Base-by-base conservation (phyloP, 345 rosid species). In the Linum tenue region DNA sequence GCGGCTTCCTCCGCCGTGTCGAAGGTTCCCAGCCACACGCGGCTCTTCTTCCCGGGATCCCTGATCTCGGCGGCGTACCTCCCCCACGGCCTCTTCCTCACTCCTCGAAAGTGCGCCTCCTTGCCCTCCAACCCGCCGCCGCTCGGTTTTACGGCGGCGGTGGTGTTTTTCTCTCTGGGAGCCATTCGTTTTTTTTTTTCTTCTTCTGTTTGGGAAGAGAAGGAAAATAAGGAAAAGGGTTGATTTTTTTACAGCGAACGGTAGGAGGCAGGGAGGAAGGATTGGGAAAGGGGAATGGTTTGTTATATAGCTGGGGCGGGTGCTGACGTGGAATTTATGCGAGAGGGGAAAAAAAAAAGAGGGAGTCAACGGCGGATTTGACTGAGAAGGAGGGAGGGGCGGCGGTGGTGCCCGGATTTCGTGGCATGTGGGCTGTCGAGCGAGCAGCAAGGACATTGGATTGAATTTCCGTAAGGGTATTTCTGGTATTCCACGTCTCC, bases 401-500 rank as follows among this genome's bases (percentile, higher is more conserved):
- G 64, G 64, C 37, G 64, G 64, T 40, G 43, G 42, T 17, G 64
- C 37, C 17, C 37, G 64, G 61, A 3, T 58, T 58, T 1, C 61
- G 61, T 12, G 61, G 61, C 37, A 58, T 37, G 61, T 58, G 64
- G 69, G 75, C 51, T 71, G 65, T 63, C 70, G 58, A 60, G 74
- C 58, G 51, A 56, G 68, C 70, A 69, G 3, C 37, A 31, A 7
- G 1, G 1, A 2, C 4, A 55, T 38, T 9, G 53, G 53, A 15
- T 48, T 48, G 11, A 48, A 22, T 22, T 22, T 22, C 31, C 31
- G 31, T 22, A 22, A 48, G 53, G 53, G 53, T 12, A 48, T 48
- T 9, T 9, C 9, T 48, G 53, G 53, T 48, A 48, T 43, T 5
- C 10, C 3, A 11, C 9, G 3, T 1, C 6, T 43, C 10, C 50